Evolutionary conservation across 2,329 filamentous ascomycete species (phyloP), one percentile per base, ranked within the genome.

Genomic region (Apiospora arundinis): DNA sequence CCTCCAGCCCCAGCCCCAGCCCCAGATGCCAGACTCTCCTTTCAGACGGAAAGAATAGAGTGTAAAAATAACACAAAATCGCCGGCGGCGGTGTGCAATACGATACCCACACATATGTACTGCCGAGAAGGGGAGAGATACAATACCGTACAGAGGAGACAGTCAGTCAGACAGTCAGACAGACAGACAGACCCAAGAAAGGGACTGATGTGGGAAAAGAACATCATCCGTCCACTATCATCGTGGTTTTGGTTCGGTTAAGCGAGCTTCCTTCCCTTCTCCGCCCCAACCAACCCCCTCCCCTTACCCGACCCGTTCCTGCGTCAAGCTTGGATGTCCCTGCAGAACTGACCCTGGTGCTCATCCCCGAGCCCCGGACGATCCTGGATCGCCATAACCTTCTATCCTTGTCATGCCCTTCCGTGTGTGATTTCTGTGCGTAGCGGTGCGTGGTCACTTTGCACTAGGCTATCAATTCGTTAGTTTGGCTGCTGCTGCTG

Each of bases 281-380:
- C 12, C n/a, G 11, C n/a, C n/a, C 46, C 11, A 48, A 42, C 40
- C 49, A 32, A 56, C 49, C 49, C 25, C 25, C 1, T 18, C 14
- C 42, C 42, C 42, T 12, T 37, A 63, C 32, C 56, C 56, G 28
- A 63, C 32, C 56, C 56, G 56, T 63, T 63, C 56, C 56, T 63
- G 56, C 56, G 28, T 40, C 56, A 40, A 40, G 32, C 56, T 40
- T 63, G 56, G 56, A 63, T 40, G 56, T 63, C 56, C 32, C 32
- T 63, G 56, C 56, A 63, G 56, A 40, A 63, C 12, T 18, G 5
- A 32, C 28, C 56, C 56, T 63, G 32, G 56, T 40, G 56, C 56
- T 40, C 56, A 63, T 63, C 56, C 56, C 56, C 56, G 32, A 63
- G 37, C 56, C 56, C 56, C 56, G 32, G 56, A 63, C 32, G 32